Percentiles rank a stretch among this genome's conserved stretches.
Conservation (phyloP, 2,329 filamentous ascomycete species). For the Monilinia laxa region DNA sequence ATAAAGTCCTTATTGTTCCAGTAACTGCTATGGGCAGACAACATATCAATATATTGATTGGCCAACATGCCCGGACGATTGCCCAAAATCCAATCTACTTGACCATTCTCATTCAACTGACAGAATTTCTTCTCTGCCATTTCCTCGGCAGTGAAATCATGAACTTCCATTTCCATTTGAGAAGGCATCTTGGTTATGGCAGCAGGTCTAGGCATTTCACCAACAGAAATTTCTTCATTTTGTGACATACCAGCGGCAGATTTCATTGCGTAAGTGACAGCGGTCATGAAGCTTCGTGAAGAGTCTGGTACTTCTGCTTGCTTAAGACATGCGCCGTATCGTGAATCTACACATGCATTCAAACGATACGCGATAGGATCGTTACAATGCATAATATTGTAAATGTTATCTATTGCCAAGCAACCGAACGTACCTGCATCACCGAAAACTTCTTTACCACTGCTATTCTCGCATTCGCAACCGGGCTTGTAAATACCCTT, state of each 20-base stretch:
- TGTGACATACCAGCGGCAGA: slow-evolving; percentile 56
- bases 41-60: slow-evolving; percentile 96
- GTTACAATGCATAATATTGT: slow-evolving; percentile 77
- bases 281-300: slow-evolving; percentile 62
- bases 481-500: slow-evolving; percentile 74
- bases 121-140: slow-evolving; percentile 86
- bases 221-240: slow-evolving; percentile 43
- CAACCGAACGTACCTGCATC: slow-evolving; percentile 81
- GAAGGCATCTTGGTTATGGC: slow-evolving; percentile 53
- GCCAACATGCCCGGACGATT: slow-evolving; percentile 85
- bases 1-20: slow-evolving; percentile 88
- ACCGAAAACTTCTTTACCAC: slow-evolving; percentile 65
- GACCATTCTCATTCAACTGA: slow-evolving; percentile 91
- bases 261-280: slow-evolving; percentile 61
- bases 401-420: slow-evolving; percentile 90
- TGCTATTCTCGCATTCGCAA: slow-evolving; percentile 61
- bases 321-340: slow-evolving; percentile 75
- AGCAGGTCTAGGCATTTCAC: slow-evolving; percentile 37
- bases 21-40: slow-evolving; percentile 92
- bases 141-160: slow-evolving; percentile 91
- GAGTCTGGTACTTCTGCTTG: slow-evolving; percentile 76
- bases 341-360: slow-evolving; percentile 83
- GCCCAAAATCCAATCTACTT: slow-evolving; percentile 86
- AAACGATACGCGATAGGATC: slow-evolving; percentile 86
- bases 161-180: slow-evolving; percentile 87